Base-by-base conservation (phyloP, 2,329 filamentous ascomycete genomes). In the Leptographium lundbergii region DNA sequence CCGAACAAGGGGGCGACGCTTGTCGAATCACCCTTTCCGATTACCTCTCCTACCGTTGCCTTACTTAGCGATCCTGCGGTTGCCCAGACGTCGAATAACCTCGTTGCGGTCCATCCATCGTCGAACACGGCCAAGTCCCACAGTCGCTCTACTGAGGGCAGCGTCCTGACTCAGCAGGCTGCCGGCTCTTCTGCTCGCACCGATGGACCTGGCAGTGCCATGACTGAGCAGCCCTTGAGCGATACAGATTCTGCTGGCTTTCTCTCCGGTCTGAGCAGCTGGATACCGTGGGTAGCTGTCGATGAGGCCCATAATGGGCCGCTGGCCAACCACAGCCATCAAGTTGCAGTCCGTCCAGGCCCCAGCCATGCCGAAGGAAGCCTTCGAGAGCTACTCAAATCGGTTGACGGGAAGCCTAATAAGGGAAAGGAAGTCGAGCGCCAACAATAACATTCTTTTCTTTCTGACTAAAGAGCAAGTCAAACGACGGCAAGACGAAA, bases 1-100 rank as follows among this genome's bases (percentile, higher is more conserved):
- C 9, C 10, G 25, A 50, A 17, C 9, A 63, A 61, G 66, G 58
- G 65, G 4, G 59, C 67, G 5, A 63, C 63, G 5, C 68, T 71
- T 52, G 57, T 62, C 2, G 56, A 66, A 11, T 65, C 64, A 3
- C 72, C 29, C 51, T 24, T 54, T 22, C 29, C 53, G 11, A 14
- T 25, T 11, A 42, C 74, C 1, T 69, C 73, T 6, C 69, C 74
- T 1, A 70, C 74, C 9, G 71, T 71, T 1, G 73, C 73, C 22
- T 71, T 85, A 13, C 69, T 82, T 7, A 76, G 82, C 63, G 75
- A 80, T 57, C 81, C 78, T 4, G 80, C 81, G n/a, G 67, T 75
- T 22, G 81, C 82, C 1, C 78, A 81, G 63, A 82, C 79, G 1
- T 83, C 80, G 0, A 77, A 69, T 32, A 79, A 72, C 58, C 74